phyloP scores from a whole-genome alignment of 192 early-diverging fungal genomes.

The Helicostylum pulchrum region DNA sequence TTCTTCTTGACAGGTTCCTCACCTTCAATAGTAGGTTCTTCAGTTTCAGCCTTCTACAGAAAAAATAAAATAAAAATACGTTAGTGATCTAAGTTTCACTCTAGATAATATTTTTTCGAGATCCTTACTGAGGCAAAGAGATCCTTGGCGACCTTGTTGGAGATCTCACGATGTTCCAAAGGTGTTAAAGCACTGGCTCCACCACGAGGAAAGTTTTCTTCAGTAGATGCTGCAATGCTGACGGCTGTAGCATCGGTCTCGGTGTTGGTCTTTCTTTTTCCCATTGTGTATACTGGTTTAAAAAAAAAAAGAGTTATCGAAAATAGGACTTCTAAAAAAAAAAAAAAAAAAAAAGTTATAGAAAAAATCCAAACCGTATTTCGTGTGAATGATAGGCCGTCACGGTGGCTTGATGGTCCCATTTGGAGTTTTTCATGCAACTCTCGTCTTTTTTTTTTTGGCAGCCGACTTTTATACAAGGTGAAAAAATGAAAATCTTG shows the following conservation, averaged over 20 bases:
- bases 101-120: not conserved
- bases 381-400: not conserved
- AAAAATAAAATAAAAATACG: not conserved
- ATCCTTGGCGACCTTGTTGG: slow-evolving; percentile 71
- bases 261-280: slow-evolving; percentile 21
- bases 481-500: too few relatives aligned
- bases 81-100: not conserved
- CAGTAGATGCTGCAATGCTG: slow-evolving; percentile 36
- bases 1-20: slow-evolving; percentile 58
- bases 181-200: slow-evolving; percentile 77
- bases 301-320: not conserved
- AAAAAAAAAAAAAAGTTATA: slow-evolving; percentile 5
- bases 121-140: slow-evolving; percentile 46
- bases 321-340: not conserved
- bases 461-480: too few relatives aligned
- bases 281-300: slow-evolving; percentile 12
- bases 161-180: slow-evolving; percentile 77
- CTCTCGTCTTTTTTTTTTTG: too few relatives aligned
- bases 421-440: slow-evolving; percentile 5
- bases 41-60: not conserved
- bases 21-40: slow-evolving; percentile 30
- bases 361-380: not conserved
- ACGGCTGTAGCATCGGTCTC: slow-evolving; percentile 16
- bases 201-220: slow-evolving; percentile 82
- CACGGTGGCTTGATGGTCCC: not conserved